Base-by-base conservation (phyloP, 176 grass and related monocot genomes). In the Hsuehochloa calcarea region DNA sequence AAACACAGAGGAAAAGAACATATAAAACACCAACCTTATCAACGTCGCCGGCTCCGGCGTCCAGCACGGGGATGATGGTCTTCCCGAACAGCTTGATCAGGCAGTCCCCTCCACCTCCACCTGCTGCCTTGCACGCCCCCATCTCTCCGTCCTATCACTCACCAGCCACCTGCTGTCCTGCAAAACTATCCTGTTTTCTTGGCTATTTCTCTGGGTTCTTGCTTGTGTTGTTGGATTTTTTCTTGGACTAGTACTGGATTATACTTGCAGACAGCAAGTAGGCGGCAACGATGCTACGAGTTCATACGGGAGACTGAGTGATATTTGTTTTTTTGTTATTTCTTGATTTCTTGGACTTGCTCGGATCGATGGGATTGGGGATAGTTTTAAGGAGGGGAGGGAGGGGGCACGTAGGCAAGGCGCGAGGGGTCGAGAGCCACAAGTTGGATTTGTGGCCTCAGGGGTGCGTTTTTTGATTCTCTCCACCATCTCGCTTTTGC, bases 11-110 rank as follows among this genome's bases (percentile, higher is more conserved):
- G 31, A 43, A 26, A 86, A 73, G 4, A 89, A 23, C 3, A 16
- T 1, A 40, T 13, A 26, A 11, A 78, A 43, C 34, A 65, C 75
- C 37, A 72, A 93, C 91, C 87, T 92, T 87, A 20, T 81, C 74
- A 46, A 29, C 75, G 9, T 86, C 93, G 55, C 45, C 71, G 2
- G 29, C 43, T 8, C 46, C 72, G 5, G 31, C 69, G 27, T 85
- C 84, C 27, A 87, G 86, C 84, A 87, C 80, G 50, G 88, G 89
- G 65, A 93, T 92, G 67, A 97, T 97, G 67, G 89, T 97, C 88
- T 84, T 93, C 65, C 94, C 94, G 64, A 97, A 97, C 75, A 97
- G 87, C 87, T 93, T 97, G 9, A 97, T 97, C 75, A 86, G 68
- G 80, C 75, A 69, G 43, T 93, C 85, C 26, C 86, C 78, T 34